These are phyloP conservation scores for peach (Prunus persica) DNA, from an alignment of 306 rosid genomes.

Conservation along the genomic window DNA sequence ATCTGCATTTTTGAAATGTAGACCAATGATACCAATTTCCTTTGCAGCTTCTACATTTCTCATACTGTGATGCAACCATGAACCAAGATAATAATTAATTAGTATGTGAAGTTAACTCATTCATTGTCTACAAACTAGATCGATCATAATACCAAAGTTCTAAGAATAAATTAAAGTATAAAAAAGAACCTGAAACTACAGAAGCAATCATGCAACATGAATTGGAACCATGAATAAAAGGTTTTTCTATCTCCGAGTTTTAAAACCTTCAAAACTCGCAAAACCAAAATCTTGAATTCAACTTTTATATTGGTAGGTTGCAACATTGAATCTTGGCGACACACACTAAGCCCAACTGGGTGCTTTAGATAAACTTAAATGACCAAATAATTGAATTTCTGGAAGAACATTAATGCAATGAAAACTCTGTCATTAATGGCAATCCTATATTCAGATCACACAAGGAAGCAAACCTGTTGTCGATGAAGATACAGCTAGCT, in stretches of 20 bases:
- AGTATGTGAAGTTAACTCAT: not conserved
- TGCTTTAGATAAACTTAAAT: not conserved
- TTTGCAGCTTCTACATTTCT: slow-evolving; percentile 75
- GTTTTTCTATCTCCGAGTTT: too few species aligned
- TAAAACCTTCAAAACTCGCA: too few species aligned
- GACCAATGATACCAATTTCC: slow-evolving; percentile 68
- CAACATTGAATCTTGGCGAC: not conserved
- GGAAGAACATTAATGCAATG: not conserved
- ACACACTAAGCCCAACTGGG: not conserved
- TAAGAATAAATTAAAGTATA: too few species aligned
- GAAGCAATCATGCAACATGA: not conserved
- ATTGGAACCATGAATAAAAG: not conserved
- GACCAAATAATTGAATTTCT: not conserved
- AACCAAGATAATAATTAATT: not conserved
- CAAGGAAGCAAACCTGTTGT: slow-evolving; percentile 66
- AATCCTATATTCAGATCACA: not conserved
- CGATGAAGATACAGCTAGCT: slow-evolving; percentile 63
- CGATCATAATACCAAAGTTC: not conserved
- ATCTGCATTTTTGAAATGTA: slow-evolving; percentile 62
- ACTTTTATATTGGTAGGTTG: not conserved
- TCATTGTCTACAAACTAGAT: not conserved
- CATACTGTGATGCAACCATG: slow-evolving; percentile 31
- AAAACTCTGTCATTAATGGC: not conserved
- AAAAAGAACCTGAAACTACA: not conserved
- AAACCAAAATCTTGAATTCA: not conserved